Conservation (phyloP, 768 basidiomycete genomes). For the Russula earlei region DNA sequence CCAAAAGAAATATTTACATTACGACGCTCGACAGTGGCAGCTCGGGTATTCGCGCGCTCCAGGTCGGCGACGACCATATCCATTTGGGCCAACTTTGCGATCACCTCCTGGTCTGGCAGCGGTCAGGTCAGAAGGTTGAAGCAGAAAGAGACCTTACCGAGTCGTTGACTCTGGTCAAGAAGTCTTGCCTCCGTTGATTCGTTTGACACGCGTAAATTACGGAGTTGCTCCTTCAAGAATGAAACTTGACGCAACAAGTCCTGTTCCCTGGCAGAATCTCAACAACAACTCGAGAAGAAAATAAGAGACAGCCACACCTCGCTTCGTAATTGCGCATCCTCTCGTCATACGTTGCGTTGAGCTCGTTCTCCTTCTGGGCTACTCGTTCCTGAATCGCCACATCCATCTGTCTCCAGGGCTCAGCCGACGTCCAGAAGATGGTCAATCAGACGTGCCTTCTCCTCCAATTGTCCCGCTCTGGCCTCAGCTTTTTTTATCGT, state of each 20-base stretch:
- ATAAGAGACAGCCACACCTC: slow-evolving; percentile 42
- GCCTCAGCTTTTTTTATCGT: slow-evolving; percentile 68
- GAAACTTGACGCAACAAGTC: slow-evolving; percentile 87
- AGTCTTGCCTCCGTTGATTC: slow-evolving; percentile 91
- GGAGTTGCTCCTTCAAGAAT: slow-evolving; percentile 80
- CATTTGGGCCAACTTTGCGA: slow-evolving; percentile 82
- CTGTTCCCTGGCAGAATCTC: slow-evolving; percentile 59
- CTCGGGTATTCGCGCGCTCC: slow-evolving; percentile 88
- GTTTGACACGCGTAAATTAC: slow-evolving; percentile 82
- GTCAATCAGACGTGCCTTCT: slow-evolving; percentile 45
- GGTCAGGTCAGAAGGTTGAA: background rate
- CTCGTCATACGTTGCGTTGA: slow-evolving; percentile 96
- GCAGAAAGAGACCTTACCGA: slow-evolving; percentile 42
- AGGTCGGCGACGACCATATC: slow-evolving; percentile 94
- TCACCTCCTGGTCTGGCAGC: slow-evolving; percentile 74
- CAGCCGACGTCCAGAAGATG: background rate
- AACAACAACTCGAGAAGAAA: background rate
- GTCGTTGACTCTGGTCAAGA: slow-evolving; percentile 81
- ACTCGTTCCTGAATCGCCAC: slow-evolving; percentile 85
- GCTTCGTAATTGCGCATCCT: slow-evolving; percentile 93
- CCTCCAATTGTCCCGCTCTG: slow-evolving; percentile 71
- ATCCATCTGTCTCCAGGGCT: slow-evolving; percentile 68
- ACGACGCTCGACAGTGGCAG: slow-evolving; percentile 84
- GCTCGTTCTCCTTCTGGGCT: slow-evolving; percentile 87
- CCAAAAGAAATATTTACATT: slow-evolving; percentile 46